Evolutionary conservation across 1,284 basidiomycete species (phyloP), one percentile per base, ranked within the genome.

Genomic region (Hemileia vastatrix): DNA sequence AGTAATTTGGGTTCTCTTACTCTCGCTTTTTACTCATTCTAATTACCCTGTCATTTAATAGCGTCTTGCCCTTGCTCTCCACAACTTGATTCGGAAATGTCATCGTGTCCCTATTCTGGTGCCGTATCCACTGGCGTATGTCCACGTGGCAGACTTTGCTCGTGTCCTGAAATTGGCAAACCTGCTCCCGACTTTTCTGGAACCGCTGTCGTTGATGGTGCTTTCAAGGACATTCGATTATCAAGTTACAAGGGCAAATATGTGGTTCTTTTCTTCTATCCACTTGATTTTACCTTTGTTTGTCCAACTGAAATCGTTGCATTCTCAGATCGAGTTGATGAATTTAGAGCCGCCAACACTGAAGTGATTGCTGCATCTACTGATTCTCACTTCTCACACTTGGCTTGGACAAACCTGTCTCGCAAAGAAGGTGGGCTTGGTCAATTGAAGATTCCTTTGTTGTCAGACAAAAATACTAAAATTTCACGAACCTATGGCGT

Each of bases 261-360:
- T 90, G 87, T 68, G 67, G 74, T 71, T 23, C 54, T 63, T 57
- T 67, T 68, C 60, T 68, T 68, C 65, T 70, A 65, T 71, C 64
- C 65, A 66, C 36, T 65, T 54, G 40, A 69, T 49, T 69, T 64
- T 40, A 57, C 45, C 66, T 88, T 91, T 72, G 89, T 92, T 70
- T 91, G 90, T 80, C 90, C 90, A 36, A 91, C 90, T 66, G 90
- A 93, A 78, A 91, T 93, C 74, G 83, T 92, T 50, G 90, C 90
- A 1, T 93, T 91, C 82, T 90, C 92, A 77, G 86, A 88, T 68
- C 85, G 87, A 4, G 82, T 92, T 52, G 74, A 82, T 50, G 79
- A 82, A 68, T 90, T 93, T 80, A 79, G 83, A 60, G 81, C 81
- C 63, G 79, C 91, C 69, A 83, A 85, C 77, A 85, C 87, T 49